phyloP scores from a whole-genome alignment of 2,329 filamentous ascomycete species.

The Aureobasidium leucospermi region DNA sequence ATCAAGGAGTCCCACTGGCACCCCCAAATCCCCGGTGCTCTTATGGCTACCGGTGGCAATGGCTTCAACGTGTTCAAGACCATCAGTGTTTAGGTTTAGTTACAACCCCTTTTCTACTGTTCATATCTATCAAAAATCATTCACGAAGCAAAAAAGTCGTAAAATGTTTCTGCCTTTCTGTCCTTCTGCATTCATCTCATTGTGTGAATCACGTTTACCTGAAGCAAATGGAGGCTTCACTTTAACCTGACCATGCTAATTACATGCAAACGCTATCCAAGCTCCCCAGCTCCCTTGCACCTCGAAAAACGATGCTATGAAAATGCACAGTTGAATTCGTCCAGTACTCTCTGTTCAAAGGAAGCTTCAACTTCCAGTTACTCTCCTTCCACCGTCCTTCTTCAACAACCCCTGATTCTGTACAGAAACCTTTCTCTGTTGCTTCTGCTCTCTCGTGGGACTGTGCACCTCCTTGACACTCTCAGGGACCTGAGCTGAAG shows the following conservation, averaged over 20 bases:
- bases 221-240: too few relatives aligned
- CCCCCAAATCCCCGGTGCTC: constrained; percentile 81
- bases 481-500: not conserved
- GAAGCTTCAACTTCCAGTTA: not conserved
- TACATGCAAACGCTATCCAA: too few relatives aligned
- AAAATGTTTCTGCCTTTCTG: not conserved
- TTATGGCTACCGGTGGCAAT: constrained; percentile 84
- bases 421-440: not conserved
- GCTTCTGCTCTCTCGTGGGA: not conserved
- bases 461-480: not conserved
- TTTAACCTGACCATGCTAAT: too few relatives aligned
- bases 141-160: not conserved
- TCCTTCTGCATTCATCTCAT: not conserved
- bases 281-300: too few relatives aligned
- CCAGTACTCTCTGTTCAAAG: too few relatives aligned
- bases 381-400: not conserved
- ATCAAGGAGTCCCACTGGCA: constrained; percentile 98
- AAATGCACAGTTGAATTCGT: too few relatives aligned
- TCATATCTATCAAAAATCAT: not conserved
- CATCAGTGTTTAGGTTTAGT: constrained; percentile 29
- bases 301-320: too few relatives aligned
- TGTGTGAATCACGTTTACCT: too few relatives aligned
- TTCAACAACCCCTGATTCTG: not conserved
- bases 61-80: constrained; percentile 53
- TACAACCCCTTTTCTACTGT: not conserved